A percentile compares a stretch with the other conserved stretches of the same genome.
Evolutionary conservation across 768 basidiomycete species (phyloP).

Genomic region (Tubosaeta sp.): DNA sequence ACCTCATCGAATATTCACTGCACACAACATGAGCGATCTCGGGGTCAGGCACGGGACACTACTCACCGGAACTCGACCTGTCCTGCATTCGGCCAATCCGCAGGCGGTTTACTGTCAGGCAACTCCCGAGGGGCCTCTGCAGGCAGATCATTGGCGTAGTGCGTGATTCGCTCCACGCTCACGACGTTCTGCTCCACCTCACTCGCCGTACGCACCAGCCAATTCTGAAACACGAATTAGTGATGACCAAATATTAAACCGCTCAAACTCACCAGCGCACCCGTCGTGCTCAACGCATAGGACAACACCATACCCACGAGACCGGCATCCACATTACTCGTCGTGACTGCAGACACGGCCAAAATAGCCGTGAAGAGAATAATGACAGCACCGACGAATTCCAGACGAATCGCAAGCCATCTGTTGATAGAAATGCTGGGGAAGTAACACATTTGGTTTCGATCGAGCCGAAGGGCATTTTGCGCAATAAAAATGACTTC

Average conservation of each 20-base stretch:
- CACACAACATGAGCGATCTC: not conserved
- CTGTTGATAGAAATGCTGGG: slow-evolving; percentile 73
- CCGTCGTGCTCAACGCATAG: slow-evolving; percentile 80
- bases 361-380: slow-evolving; percentile 69
- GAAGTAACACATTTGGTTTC: slow-evolving; percentile 78
- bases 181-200: slow-evolving; percentile 92
- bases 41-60: no score
- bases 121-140: slow-evolving; percentile 75
- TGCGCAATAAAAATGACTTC: slow-evolving; percentile 61
- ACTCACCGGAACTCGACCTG: slow-evolving; percentile 67
- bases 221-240: no score
- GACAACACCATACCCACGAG: slow-evolving; percentile 83
- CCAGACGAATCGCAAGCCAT: slow-evolving; percentile 82
- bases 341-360: slow-evolving; percentile 65
- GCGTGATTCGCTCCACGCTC: slow-evolving; percentile 81
- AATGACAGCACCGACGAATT: slow-evolving; percentile 78
- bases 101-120: slow-evolving; percentile 48
- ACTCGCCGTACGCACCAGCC: slow-evolving; percentile 76
- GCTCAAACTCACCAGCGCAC: slow-evolving; percentile 72
- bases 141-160: slow-evolving; percentile 66
- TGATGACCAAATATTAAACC: no score
- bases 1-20: slow-evolving; percentile 71
- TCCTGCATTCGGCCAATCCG: slow-evolving; percentile 72
- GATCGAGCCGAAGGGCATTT: slow-evolving; percentile 74
- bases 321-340: slow-evolving; percentile 79